Evolutionary conservation across 768 basidiomycete species (phyloP).

Genomic region (Russula sp.): DNA sequence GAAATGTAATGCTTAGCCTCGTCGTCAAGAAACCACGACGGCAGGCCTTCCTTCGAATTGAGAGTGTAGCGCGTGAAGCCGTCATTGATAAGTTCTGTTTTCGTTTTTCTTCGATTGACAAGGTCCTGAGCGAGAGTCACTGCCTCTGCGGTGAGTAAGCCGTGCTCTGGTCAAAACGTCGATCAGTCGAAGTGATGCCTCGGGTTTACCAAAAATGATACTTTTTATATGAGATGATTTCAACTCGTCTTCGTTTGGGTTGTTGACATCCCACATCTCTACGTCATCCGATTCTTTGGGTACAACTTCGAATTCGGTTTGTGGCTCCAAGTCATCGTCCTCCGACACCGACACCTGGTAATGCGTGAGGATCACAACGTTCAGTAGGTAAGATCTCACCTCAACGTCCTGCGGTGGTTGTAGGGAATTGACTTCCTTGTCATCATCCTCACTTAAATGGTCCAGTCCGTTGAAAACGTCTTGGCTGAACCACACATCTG

Average conservation of each 20-base stretch:
- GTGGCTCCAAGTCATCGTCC: constrained; percentile 29
- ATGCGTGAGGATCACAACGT: not conserved
- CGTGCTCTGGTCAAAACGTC: constrained; percentile 48
- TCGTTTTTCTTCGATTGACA: constrained; percentile 85
- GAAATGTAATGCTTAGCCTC: constrained; percentile 88
- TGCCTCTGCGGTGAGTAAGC: constrained; percentile 82
- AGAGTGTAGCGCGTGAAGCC: constrained; percentile 94
- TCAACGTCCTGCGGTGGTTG: constrained; percentile 3
- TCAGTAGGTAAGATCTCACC: constrained; percentile 8
- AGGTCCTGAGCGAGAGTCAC: constrained; percentile 86
- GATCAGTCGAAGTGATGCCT: not conserved
- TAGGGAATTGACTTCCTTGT: constrained; percentile 23
- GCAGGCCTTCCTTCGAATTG: constrained; percentile 86
- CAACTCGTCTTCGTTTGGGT: constrained; percentile 64
- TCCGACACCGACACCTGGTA: constrained; percentile 1
- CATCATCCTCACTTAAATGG: constrained; percentile 33
- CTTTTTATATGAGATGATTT: constrained; percentile 62
- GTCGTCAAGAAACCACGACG: constrained; percentile 96
- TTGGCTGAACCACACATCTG: constrained; percentile 95
- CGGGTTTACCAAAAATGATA: constrained; percentile 30
- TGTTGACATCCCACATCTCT: constrained; percentile 75
- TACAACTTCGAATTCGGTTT: constrained; percentile 70
- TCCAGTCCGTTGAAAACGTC: constrained; percentile 70
- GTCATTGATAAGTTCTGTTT: constrained; percentile 84
- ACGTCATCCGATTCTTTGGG: constrained; percentile 48